Percentiles rank a stretch among this genome's conserved stretches.
These are phyloP conservation scores for Hymenoscyphus fructigenus DNA, from an alignment of 2,329 filamentous ascomycete species.

Conservation along the genomic window DNA sequence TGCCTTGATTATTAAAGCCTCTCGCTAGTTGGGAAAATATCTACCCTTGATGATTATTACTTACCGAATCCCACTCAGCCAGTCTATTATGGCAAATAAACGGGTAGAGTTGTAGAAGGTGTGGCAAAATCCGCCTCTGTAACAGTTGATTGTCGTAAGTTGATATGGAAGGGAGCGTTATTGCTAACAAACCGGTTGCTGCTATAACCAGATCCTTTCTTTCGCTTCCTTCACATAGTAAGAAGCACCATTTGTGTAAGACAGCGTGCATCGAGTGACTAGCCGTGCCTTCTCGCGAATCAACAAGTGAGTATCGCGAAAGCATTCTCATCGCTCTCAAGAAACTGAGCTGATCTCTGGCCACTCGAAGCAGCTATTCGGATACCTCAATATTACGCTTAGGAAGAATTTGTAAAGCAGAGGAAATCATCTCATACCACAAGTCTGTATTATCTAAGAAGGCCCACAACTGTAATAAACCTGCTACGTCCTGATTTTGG, in stretches of 20 bases:
- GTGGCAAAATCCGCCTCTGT: neutral
- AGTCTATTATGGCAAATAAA: neutral
- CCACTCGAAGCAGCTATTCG: neutral
- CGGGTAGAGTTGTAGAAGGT: neutral
- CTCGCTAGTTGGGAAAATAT: neutral
- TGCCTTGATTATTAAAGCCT: constrained; percentile 25
- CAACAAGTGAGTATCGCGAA: constrained; percentile 31
- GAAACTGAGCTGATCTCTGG: neutral
- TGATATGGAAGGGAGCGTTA: neutral
- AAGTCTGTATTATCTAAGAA: constrained; percentile 37
- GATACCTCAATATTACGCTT: neutral
- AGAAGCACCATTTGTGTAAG: neutral
- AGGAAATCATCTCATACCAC: constrained; percentile 45
- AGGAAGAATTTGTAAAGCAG: constrained; percentile 17
- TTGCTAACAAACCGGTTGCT: neutral
- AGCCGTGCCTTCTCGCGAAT: constrained; percentile 9
- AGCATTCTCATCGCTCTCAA: constrained; percentile 30
- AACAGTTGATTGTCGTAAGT: neutral
- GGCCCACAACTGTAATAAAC: constrained; percentile 41
- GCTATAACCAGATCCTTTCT: neutral
- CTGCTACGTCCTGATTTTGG: constrained; percentile 29
- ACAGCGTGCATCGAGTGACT: neutral
- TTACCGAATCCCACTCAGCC: neutral
- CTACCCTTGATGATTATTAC: neutral
- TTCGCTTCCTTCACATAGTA: neutral